A percentile compares a stretch with the other conserved stretches of the same genome.
These are phyloP conservation scores for Aspergillus sp. DNA, from an alignment of 2,329 filamentous ascomycete genomes.

Conservation along the genomic window DNA sequence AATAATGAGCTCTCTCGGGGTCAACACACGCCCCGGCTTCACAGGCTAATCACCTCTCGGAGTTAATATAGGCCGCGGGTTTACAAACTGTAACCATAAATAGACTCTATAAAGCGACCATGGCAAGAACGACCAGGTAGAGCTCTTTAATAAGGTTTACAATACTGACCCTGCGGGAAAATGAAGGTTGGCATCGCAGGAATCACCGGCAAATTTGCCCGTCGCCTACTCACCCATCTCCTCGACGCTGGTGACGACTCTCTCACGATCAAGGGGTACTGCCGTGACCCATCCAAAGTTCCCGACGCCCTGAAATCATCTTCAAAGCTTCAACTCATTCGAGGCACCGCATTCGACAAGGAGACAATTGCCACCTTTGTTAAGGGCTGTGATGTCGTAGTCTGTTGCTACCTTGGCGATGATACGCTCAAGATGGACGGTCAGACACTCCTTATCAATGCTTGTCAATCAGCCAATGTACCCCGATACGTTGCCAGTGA, in stretches of 20 bases:
- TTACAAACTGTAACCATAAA: neutral
- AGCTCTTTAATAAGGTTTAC: neutral
- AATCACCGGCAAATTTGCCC: constrained; percentile 41
- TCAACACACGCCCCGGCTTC: neutral
- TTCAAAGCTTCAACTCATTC: constrained; percentile 24
- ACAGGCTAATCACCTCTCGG: too few relatives aligned
- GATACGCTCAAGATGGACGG: constrained; percentile 46
- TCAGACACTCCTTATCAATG: constrained; percentile 49
- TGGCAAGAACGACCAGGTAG: neutral
- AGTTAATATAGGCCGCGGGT: neutral
- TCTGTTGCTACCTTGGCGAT: constrained; percentile 49
- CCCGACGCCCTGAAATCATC: constrained; percentile 12
- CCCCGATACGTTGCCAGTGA: constrained; percentile 49
- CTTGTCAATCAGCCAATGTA: constrained; percentile 38
- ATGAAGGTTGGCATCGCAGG: constrained; percentile 37
- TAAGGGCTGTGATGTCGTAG: constrained; percentile 39
- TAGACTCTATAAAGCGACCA: neutral
- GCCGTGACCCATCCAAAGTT: constrained; percentile 35
- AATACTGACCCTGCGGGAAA: neutral
- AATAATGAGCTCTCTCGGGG: too few relatives aligned
- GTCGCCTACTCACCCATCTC: constrained; percentile 32
- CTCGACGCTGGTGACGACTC: constrained; percentile 14
- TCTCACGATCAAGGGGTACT: constrained; percentile 31
- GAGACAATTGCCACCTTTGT: constrained; percentile 33
- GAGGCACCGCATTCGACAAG: constrained; percentile 33